Evolutionary conservation across 2,329 filamentous ascomycete species (phyloP).

Genomic region (Cordyceps cateniannulata): DNA sequence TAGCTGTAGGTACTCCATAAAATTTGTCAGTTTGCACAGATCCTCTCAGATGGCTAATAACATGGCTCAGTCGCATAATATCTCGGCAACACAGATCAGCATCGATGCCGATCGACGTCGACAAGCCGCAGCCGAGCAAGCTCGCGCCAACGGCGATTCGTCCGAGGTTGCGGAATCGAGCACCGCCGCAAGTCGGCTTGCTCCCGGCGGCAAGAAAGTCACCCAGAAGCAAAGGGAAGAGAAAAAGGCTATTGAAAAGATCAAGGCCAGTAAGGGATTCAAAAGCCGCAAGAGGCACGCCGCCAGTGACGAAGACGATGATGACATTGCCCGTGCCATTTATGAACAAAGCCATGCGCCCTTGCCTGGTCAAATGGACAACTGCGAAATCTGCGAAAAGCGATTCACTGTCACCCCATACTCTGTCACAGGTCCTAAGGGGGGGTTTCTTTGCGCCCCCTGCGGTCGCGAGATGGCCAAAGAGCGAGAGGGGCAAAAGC

Average conservation of each 20-base stretch:
- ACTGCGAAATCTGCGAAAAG: slow-evolving; percentile 79
- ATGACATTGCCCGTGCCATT: slow-evolving; percentile 43
- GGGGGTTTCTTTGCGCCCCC: slow-evolving; percentile 75
- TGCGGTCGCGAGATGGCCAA: slow-evolving; percentile 72
- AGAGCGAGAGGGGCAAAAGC: slow-evolving; percentile 40
- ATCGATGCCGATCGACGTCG: slow-evolving; percentile 42
- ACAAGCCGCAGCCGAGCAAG: slow-evolving; percentile 21
- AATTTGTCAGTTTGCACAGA: neutral
- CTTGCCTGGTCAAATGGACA: slow-evolving; percentile 78
- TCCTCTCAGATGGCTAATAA: slow-evolving; percentile 21
- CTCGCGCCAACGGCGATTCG: slow-evolving; percentile 17
- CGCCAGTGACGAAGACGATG: slow-evolving; percentile 39
- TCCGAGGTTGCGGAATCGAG: slow-evolving; percentile 20
- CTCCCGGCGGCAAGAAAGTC: slow-evolving; percentile 18
- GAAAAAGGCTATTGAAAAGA: slow-evolving; percentile 51
- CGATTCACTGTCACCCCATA: slow-evolving; percentile 92
- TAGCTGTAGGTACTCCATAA: slow-evolving; percentile 33
- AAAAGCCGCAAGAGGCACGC: slow-evolving; percentile 43
- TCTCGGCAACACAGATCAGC: slow-evolving; percentile 53
- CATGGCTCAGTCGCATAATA: slow-evolving; percentile 57
- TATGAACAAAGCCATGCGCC: slow-evolving; percentile 44
- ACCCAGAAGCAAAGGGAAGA: slow-evolving; percentile 39
- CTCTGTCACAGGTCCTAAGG: slow-evolving; percentile 72
- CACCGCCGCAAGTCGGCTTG: slow-evolving; percentile 20
- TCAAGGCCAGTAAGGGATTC: slow-evolving; percentile 53